These are phyloP conservation scores for Trypanosoma mega DNA, from an alignment of 208 protist species.

Conservation along the genomic window DNA sequence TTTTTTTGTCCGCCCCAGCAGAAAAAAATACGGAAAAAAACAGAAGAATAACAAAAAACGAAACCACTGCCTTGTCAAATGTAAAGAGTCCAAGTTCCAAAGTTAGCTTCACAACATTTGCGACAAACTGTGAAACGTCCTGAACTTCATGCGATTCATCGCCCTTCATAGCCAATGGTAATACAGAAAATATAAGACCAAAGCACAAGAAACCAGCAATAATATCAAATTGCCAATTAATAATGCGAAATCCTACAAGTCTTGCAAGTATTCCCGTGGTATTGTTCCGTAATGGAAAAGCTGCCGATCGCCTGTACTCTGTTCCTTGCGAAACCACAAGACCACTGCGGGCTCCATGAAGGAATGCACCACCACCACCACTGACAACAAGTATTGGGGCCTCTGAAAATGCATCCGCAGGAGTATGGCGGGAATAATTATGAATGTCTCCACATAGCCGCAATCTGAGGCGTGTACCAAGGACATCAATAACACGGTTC, in stretches of 20 bases:
- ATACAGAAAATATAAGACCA: slow-evolving; percentile 51
- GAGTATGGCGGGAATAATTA: slow-evolving; percentile 82
- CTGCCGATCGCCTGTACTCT: slow-evolving; percentile 45
- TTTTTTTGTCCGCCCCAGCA: slow-evolving; percentile 43
- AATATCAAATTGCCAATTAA: slow-evolving; percentile 90
- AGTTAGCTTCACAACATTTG: slow-evolving; percentile 37
- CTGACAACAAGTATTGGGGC: slow-evolving; percentile 73
- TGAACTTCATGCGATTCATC: slow-evolving; percentile 5
- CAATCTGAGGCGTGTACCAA: slow-evolving; percentile 71
- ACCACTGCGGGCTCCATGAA: slow-evolving; percentile 65
- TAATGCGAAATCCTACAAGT: slow-evolving; percentile 68
- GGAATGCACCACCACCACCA: slow-evolving; percentile 79
- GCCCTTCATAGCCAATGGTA: slow-evolving; percentile 45
- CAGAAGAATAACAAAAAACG: slow-evolving; percentile 42
- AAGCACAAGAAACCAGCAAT: slow-evolving; percentile 72
- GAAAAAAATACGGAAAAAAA: slow-evolving; percentile 58
- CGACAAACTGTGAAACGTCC: slow-evolving; percentile 22
- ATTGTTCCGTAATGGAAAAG: slow-evolving; percentile 66
- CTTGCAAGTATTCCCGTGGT: slow-evolving; percentile 57
- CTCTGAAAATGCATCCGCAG: slow-evolving; percentile 46
- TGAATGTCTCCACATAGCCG: slow-evolving; percentile 83
- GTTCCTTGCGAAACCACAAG: slow-evolving; percentile 65
- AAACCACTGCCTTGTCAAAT: slow-evolving; percentile 44
- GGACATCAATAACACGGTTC: slow-evolving; percentile 39
- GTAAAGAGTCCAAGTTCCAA: slow-evolving; percentile 43